These are phyloP conservation scores for Acanthamoeba divionensis DNA, from an alignment of 208 protist species.

Conservation along the genomic window DNA sequence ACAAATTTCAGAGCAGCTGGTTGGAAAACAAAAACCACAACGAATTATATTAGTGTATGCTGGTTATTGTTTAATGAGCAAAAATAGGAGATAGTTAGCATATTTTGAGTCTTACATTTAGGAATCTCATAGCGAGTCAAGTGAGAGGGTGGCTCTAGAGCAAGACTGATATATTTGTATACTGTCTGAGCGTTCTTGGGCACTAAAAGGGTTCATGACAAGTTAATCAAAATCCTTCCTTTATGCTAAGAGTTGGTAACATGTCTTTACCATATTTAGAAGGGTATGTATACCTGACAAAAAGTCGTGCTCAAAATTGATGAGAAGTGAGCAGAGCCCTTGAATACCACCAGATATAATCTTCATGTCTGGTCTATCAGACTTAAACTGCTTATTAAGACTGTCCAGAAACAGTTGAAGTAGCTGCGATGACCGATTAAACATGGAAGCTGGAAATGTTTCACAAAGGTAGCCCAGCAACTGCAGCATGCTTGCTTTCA, in stretches of 20 bases:
- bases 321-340: constrained; percentile 48
- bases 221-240: too few relatives aligned
- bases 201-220: too few relatives aligned
- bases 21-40: not conserved
- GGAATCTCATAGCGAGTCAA: constrained; percentile 57
- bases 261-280: too few relatives aligned
- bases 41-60: not conserved
- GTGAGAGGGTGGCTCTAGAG: constrained; percentile 50
- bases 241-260: too few relatives aligned
- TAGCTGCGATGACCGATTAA: constrained; percentile 30
- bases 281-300: constrained; percentile 4
- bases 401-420: constrained; percentile 58
- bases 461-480: constrained; percentile 41
- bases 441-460: constrained; percentile 46
- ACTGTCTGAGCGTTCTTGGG: constrained; percentile 52
- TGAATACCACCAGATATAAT: constrained; percentile 59
- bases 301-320: constrained; percentile 55
- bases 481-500: constrained; percentile 49
- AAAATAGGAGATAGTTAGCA: not conserved
- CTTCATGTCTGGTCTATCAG: constrained; percentile 59
- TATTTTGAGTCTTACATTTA: constrained; percentile 18
- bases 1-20: constrained; percentile 58
- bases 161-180: constrained; percentile 59
- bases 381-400: constrained; percentile 51
- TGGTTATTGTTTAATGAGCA: not conserved